These are phyloP conservation scores for Spatholobus suberectus DNA, from an alignment of 306 rosid genomes.

Conservation along the genomic window DNA sequence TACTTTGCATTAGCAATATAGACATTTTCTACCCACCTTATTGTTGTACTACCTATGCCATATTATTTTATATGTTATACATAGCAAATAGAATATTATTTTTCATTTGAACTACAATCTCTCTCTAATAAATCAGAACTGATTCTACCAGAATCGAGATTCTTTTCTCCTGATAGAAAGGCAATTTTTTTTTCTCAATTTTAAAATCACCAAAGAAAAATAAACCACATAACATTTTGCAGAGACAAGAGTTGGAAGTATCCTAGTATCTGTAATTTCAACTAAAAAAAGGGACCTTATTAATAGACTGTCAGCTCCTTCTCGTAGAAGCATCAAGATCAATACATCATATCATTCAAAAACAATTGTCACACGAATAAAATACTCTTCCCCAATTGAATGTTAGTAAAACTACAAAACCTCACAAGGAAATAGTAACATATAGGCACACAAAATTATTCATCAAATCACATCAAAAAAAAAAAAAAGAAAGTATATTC, in stretches of 20 bases:
- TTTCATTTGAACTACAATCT: background rate
- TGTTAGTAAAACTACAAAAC: constrained; percentile 36
- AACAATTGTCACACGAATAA: constrained; percentile 10
- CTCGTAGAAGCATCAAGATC: constrained; percentile 37
- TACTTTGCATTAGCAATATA: background rate
- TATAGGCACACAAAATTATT: background rate
- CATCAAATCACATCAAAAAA: background rate
- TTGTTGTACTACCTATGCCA: constrained; percentile 8
- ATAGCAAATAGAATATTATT: background rate
- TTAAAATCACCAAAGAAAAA: constrained; percentile 19
- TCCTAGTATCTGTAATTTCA: background rate
- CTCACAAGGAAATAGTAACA: constrained; percentile 36
- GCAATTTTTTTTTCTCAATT: constrained; percentile 12
- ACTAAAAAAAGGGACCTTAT: constrained; percentile 2
- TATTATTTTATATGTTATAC: background rate
- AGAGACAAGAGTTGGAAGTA: constrained; percentile 15
- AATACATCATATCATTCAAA: constrained; percentile 20
- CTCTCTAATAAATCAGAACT: constrained; percentile 19
- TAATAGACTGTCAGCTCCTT: background rate
- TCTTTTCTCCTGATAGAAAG: constrained; percentile 29
- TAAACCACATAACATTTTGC: constrained; percentile 3
- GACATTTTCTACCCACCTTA: background rate
- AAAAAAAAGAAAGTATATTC: background rate
- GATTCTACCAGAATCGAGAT: constrained; percentile 29
- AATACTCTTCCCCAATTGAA: constrained; percentile 24